These are phyloP conservation scores for Coelastrella sp. DNA, from an alignment of 139 green algal genomes.

Conservation along the genomic window DNA sequence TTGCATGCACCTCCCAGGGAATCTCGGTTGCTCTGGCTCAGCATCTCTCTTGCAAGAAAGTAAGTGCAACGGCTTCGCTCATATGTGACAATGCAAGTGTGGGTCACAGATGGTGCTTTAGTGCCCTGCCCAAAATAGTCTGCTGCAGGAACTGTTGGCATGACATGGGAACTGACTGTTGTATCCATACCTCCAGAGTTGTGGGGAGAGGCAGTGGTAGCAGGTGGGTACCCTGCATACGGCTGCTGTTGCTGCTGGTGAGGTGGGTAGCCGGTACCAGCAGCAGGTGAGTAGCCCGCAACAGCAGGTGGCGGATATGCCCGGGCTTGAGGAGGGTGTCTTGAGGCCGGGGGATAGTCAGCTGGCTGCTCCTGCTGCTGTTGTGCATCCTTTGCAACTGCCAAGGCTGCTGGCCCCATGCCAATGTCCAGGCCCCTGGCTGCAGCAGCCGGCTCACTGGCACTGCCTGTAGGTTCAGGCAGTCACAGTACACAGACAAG, in stretches of 20 bases:
- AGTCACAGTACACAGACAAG: no score
- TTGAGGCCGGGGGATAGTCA: background rate
- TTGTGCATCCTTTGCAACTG: no score
- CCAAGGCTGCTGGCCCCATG: no score
- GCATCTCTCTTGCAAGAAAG: background rate
- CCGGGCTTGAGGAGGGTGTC: background rate
- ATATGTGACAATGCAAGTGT: background rate
- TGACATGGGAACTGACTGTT: no score
- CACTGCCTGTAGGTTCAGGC: no score
- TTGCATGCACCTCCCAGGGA: no score
- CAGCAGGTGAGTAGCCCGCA: background rate
- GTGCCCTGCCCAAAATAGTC: no score
- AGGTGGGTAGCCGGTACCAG: conserved; percentile 2
- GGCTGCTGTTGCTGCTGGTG: background rate
- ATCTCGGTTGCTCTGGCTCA: no score
- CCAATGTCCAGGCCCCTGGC: no score
- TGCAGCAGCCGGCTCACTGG: no score
- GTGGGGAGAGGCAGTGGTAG: background rate
- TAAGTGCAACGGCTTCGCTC: background rate
- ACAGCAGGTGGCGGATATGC: background rate
- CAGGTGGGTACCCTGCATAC: background rate
- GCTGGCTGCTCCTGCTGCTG: conserved; percentile 23
- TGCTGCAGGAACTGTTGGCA: no score
- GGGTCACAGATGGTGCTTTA: background rate
- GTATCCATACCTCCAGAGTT: no score